A percentile compares a stretch with the other conserved stretches of the same genome.
Evolutionary conservation across 2,329 filamentous ascomycete genomes (phyloP).

Genomic region (Colletotrichum sidae): DNA sequence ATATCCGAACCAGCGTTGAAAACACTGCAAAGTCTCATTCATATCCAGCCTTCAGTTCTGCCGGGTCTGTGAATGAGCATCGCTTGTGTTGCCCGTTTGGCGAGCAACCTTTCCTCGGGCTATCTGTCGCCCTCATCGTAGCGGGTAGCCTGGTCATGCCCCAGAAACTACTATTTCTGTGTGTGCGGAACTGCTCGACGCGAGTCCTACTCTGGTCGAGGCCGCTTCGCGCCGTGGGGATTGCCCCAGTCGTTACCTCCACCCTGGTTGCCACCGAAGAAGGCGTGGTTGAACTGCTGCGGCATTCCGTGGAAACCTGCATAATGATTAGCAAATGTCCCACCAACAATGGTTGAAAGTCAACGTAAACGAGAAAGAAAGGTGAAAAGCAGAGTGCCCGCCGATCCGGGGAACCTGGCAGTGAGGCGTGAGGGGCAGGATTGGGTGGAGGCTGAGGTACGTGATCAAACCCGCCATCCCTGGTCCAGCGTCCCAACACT

Average conservation of each 20-base stretch:
- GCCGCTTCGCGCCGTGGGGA: conserved; percentile 83
- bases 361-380: conserved; percentile 10
- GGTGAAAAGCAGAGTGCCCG: too few species aligned
- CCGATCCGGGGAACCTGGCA: too few species aligned
- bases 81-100: neutral
- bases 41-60: neutral
- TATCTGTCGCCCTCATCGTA: too few species aligned
- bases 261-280: conserved; percentile 70
- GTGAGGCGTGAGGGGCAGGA: neutral
- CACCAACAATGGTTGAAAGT: neutral
- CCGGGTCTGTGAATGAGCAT: neutral
- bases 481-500: neutral
- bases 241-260: conserved; percentile 76
- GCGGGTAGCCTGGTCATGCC: too few species aligned
- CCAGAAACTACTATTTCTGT: neutral
- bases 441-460: neutral
- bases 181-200: conserved; percentile 1
- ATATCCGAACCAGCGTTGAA: conserved; percentile 9
- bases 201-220: conserved; percentile 72
- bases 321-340: conserved; percentile 39
- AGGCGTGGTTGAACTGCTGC: conserved; percentile 78
- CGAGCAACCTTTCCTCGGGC: neutral
- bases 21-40: neutral
- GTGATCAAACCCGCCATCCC: neutral
- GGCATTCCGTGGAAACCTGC: conserved; percentile 76